Percentiles rank a stretch among this genome's conserved stretches.
Evolutionary conservation across 768 basidiomycete species (phyloP).

Genomic region (Pleurotus ostreatus): DNA sequence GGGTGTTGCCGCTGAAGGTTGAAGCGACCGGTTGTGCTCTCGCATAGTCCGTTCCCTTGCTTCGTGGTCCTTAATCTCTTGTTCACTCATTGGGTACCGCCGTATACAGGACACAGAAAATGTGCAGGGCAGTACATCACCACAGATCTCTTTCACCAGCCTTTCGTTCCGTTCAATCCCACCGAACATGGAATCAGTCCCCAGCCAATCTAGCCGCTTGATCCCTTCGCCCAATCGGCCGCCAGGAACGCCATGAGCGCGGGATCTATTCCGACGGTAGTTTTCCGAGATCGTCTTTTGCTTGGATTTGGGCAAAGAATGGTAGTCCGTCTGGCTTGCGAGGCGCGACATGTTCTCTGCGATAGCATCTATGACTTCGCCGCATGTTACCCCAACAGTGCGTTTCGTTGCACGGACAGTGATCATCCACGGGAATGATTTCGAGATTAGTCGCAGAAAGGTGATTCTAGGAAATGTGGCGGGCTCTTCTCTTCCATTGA

Average conservation of each 20-base stretch:
- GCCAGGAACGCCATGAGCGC: conserved; percentile 61
- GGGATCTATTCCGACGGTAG: conserved; percentile 66
- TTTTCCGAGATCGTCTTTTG: conserved; percentile 43
- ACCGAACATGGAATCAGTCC: conserved; percentile 55
- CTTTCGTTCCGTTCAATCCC: conserved; percentile 49
- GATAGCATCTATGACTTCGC: conserved; percentile 58
- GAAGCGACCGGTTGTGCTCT: not conserved
- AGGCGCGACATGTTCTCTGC: conserved; percentile 46
- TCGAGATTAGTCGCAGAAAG: conserved; percentile 49
- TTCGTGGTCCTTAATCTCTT: conserved; percentile 48
- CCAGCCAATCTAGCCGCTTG: conserved; percentile 65
- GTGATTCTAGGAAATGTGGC: conserved; percentile 62
- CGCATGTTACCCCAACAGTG: conserved; percentile 60
- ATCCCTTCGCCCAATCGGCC: conserved; percentile 61
- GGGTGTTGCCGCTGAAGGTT: not conserved
- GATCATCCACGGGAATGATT: conserved; percentile 53
- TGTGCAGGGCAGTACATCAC: conserved; percentile 51
- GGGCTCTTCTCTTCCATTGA: conserved; percentile 56
- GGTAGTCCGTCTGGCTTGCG: conserved; percentile 50
- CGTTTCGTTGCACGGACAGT: conserved; percentile 38
- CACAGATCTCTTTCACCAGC: conserved; percentile 38
- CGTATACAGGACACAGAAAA: conserved; percentile 53
- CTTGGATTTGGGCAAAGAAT: conserved; percentile 27
- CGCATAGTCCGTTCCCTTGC: conserved; percentile 25
- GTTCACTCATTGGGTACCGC: conserved; percentile 41